Conservation (phyloP, 371 early-diverging fungal genomes). For the Mortierella sp. region DNA sequence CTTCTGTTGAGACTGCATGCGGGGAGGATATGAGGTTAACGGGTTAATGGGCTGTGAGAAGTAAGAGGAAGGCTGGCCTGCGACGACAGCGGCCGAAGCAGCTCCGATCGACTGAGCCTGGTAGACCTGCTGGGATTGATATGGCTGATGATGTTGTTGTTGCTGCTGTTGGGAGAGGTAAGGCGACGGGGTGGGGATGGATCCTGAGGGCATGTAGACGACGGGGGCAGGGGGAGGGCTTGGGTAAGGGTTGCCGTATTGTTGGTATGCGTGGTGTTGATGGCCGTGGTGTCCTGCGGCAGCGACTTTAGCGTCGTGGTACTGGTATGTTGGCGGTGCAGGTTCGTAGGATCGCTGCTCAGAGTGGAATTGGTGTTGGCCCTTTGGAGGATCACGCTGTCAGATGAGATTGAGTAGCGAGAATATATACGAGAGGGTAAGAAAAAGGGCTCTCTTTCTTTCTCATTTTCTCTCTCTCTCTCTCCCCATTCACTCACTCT, state of each 20-base stretch:
- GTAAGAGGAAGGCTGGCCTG: slow-evolving; percentile 4
- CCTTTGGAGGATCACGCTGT: slow-evolving; percentile 30
- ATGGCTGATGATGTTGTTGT: slow-evolving; percentile 14
- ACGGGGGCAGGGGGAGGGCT: slow-evolving; percentile 32
- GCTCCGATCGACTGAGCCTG: slow-evolving; percentile 8
- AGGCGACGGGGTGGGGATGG: background rate
- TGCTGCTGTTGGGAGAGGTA: slow-evolving; percentile 1
- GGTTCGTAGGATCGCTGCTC: slow-evolving; percentile 17
- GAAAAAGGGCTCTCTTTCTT: slow-evolving; percentile 8
- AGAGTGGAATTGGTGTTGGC: slow-evolving; percentile 6
- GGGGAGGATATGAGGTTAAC: slow-evolving; percentile 9
- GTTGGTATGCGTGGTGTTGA: slow-evolving; percentile 4
- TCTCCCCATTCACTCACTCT: background rate
- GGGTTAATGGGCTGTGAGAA: slow-evolving; percentile 28
- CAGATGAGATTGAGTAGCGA: background rate
- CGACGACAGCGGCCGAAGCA: background rate
- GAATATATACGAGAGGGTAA: background rate
- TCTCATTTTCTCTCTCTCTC: background rate
- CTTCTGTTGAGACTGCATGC: slow-evolving; percentile 12
- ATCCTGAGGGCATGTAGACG: slow-evolving; percentile 12
- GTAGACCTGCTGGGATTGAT: background rate
- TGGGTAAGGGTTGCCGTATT: slow-evolving; percentile 28
- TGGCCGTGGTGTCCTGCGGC: slow-evolving; percentile 11
- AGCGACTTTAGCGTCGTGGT: slow-evolving; percentile 17
- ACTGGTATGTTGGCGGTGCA: slow-evolving; percentile 23